Evolutionary conservation across 2,329 filamentous ascomycete species (phyloP).

Genomic region (Phaeosphaeria sp.): DNA sequence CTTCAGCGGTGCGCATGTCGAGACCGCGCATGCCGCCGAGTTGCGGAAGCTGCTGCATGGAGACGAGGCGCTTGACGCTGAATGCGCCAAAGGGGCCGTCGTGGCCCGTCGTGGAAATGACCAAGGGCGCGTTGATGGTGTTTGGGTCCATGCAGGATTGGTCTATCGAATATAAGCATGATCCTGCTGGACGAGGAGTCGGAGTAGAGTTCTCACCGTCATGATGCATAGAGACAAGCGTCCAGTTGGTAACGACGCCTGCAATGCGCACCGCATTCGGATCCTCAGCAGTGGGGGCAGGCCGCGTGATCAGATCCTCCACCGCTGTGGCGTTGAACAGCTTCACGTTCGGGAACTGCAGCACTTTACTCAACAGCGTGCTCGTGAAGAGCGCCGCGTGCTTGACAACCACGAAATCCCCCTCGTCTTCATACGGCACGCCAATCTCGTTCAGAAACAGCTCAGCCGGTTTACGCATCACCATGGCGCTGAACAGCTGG

Average conservation of each 20-base stretch:
- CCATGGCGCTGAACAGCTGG: conserved; percentile 93
- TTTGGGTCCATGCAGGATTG: conserved; percentile 97
- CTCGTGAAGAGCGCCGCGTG: conserved; percentile 92
- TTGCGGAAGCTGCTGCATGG: conserved; percentile 82
- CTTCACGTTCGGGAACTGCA: conserved; percentile 89
- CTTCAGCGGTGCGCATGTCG: conserved; percentile 90
- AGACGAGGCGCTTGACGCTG: conserved; percentile 86
- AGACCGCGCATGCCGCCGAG: conserved; percentile 91
- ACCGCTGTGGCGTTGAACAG: conserved; percentile 94
- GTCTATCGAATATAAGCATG: conserved; percentile 62
- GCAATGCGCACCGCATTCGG: conserved; percentile 72
- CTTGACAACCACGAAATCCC: conserved; percentile 89
- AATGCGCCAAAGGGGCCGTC: conserved; percentile 93
- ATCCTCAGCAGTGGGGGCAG: conserved; percentile 48
- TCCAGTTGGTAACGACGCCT: conserved; percentile 96
- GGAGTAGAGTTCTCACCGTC: no score
- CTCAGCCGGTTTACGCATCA: conserved; percentile 92
- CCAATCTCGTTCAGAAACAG: conserved; percentile 81
- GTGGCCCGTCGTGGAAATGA: conserved; percentile 90
- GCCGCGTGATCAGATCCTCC: conserved; percentile 89
- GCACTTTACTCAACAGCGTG: conserved; percentile 81
- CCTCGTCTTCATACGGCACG: conserved; percentile 86
- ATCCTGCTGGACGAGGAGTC: no score
- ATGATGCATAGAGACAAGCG: conserved; percentile 74
- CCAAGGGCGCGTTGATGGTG: conserved; percentile 89